Evolutionary conservation across 2,329 filamentous ascomycete species (phyloP).

Genomic region (Thielaviopsis cerberus): DNA sequence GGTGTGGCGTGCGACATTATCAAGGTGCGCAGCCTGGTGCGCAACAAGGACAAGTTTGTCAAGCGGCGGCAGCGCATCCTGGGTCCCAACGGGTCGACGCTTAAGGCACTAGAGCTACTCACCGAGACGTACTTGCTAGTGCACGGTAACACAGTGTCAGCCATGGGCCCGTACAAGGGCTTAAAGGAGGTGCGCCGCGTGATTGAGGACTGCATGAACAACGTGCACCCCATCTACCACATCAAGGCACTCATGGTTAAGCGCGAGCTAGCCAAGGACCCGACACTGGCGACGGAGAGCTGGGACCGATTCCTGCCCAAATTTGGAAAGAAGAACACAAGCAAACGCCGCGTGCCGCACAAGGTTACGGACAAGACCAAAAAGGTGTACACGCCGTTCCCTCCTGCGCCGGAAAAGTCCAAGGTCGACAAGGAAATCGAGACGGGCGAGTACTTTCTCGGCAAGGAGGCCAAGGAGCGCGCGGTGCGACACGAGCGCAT

Average conservation of each 20-base stretch:
- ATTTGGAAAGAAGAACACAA: conserved; percentile 85
- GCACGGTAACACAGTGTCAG: conserved; percentile 85
- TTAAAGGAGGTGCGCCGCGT: conserved; percentile 81
- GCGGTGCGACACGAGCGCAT: conserved; percentile 60
- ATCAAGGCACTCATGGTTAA: conserved; percentile 74
- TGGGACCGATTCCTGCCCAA: conserved; percentile 95
- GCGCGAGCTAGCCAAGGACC: conserved; percentile 76
- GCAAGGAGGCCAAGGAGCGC: conserved; percentile 80
- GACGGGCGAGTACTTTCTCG: conserved; percentile 88
- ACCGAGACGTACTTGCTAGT: conserved; percentile 87
- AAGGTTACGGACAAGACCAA: conserved; percentile 84
- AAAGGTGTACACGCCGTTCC: conserved; percentile 94
- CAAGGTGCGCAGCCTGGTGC: conserved; percentile 77
- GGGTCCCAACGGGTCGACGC: conserved; percentile 74
- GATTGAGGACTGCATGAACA: conserved; percentile 90
- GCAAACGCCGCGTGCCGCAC: conserved; percentile 62
- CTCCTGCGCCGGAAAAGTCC: conserved; percentile 91
- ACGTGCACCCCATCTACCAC: conserved; percentile 85
- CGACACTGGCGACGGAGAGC: conserved; percentile 66
- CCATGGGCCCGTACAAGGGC: conserved; percentile 83
- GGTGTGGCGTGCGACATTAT: conserved; percentile 85
- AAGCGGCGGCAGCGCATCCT: conserved; percentile 86
- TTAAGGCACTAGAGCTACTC: conserved; percentile 84
- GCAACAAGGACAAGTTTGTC: conserved; percentile 88
- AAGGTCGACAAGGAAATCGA: conserved; percentile 98